Base-by-base conservation (phyloP, 2,329 filamentous ascomycete species). In the Colletotrichum ledebouriae region DNA sequence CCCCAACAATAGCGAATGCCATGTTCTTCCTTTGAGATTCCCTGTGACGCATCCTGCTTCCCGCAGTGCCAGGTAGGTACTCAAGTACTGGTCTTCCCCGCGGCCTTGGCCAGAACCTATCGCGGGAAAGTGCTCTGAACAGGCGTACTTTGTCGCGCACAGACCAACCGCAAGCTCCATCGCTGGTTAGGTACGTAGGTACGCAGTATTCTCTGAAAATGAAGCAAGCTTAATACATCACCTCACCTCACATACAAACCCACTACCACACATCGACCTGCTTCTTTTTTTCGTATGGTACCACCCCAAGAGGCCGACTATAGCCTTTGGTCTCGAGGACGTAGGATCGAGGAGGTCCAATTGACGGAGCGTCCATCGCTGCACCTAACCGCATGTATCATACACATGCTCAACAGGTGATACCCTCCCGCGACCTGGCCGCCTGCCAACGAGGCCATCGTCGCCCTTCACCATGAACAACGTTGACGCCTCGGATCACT, bases 401-500 rank as follows among this genome's bases (percentile, higher is more conserved):
- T 20, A 47, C 65, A 59, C 53, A 69, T 69, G 66, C 56, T 60
- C 56, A 33, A 34, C 56, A 15, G 17, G 66, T 60, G 66, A 69
- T 56, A 65, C 34, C 20, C 46, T 56, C 49, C 41, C 56, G 61
- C 61, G 56, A 69, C 55, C 61, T 55, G 66, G 66, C 62, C 52
- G 66, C 61, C 49, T 22, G 66, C 56, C 62, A 33, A 60, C 50
- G 61, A 66, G 61, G 66, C 49, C 55, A 59, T 68, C 47, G 65
- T 55, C 66, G 29, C 42, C 41, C 20, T 37, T 39, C 77, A 81
- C 72, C 62, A 89, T 89, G 87, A 84, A 85, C 71, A 79, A 78
- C 70, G 82, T 85, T 78, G 87, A 89, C 77, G 85, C 84, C 73
- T 89, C 87, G 60, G 85, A 87, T 67, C 87, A 89, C 79, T 89